Evolutionary conservation across 2,329 filamentous ascomycete genomes (phyloP).

Genomic region (Sclerotinia glacialis): DNA sequence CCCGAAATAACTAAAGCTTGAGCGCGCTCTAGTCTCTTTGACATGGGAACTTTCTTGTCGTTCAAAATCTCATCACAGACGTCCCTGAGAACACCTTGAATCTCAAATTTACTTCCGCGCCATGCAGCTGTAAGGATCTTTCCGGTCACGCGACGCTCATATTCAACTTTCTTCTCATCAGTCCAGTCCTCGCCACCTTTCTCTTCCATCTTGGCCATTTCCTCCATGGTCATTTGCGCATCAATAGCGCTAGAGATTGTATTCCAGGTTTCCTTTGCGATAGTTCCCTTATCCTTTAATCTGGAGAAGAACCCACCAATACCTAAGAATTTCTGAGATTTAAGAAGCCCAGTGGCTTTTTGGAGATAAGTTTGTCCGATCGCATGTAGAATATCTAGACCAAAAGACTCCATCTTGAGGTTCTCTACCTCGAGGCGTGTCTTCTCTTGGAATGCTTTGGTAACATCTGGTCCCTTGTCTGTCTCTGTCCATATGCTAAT

Average conservation of each 20-base stretch:
- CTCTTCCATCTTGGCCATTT: constrained; percentile 96
- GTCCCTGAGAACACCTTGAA: constrained; percentile 90
- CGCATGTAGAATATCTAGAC: constrained; percentile 91
- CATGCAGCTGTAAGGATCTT: constrained; percentile 97
- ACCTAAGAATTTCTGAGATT: constrained; percentile 94
- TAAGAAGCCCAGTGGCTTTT: constrained; percentile 84
- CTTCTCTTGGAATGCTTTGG: constrained; percentile 87
- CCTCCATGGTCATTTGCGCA: constrained; percentile 97
- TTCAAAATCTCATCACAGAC: constrained; percentile 88
- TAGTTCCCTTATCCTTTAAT: constrained; percentile 91
- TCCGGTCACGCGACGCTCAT: constrained; percentile 91
- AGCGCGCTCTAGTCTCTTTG: constrained; percentile 87
- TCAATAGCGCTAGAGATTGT: constrained; percentile 96
- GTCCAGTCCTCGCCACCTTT: constrained; percentile 96
- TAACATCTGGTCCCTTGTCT: constrained; percentile 83
- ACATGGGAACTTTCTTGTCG: constrained; percentile 71
- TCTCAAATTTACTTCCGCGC: constrained; percentile 96
- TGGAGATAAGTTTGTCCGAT: constrained; percentile 87
- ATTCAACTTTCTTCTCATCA: constrained; percentile 93
- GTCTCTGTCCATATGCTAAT: constrained; percentile 97
- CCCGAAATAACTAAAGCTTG: constrained; percentile 86
- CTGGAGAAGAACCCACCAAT: constrained; percentile 93
- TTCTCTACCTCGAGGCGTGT: constrained; percentile 94
- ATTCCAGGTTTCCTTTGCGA: constrained; percentile 98
- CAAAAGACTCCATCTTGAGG: constrained; percentile 98